Evolutionary conservation across 306 rosid genomes (phyloP), one percentile per base, ranked within the genome.

Genomic region (Arachis stenosperma): DNA sequence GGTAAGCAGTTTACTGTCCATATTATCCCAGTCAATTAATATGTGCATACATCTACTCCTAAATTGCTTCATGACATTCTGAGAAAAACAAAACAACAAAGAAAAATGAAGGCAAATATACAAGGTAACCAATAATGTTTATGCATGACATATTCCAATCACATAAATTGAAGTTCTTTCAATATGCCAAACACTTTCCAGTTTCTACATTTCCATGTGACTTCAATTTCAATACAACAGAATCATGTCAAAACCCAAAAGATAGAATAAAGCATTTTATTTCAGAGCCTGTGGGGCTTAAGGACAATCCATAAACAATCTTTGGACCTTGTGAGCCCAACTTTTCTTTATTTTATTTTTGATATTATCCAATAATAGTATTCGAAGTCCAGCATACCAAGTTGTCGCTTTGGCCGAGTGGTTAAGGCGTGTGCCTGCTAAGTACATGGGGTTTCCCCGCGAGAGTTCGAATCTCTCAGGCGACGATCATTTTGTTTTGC

Each of bases 341-440:
- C 51, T 46, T 46, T 46, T 46, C 13, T 10, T 10, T 9, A 11
- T 0, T 8, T 5, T 6, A 0, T 14, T 52, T 52, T 15, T 15
- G 17, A 15, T 15, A 15, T 15, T 15, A 15, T 15, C 0, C 17
- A 15, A 15, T 15, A 15, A 15, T 15, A 15, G 17, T 15, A 15
- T 15, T 15, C 17, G 17, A 52, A 4, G 0, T 0, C 5, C 1
- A n/a, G 5, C 0, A 8, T 1, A 55, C 7, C 13, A 8, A 41
- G 11, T 0, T 1, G 87, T 73, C 82, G 84, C 85, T 81, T 84
- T 81, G 88, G 84, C 85, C 85, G 88, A 84, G 85, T 84, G 85
- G 83, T 84, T 81, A 84, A 84, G 85, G 88, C 85, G 79, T 81
- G 85, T 81, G 88, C 85, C 83, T 84, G 85, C 85, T 84, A 80